phyloP scores from a whole-genome alignment of 805 yeast genomes.

The Candida ipomoeae region DNA sequence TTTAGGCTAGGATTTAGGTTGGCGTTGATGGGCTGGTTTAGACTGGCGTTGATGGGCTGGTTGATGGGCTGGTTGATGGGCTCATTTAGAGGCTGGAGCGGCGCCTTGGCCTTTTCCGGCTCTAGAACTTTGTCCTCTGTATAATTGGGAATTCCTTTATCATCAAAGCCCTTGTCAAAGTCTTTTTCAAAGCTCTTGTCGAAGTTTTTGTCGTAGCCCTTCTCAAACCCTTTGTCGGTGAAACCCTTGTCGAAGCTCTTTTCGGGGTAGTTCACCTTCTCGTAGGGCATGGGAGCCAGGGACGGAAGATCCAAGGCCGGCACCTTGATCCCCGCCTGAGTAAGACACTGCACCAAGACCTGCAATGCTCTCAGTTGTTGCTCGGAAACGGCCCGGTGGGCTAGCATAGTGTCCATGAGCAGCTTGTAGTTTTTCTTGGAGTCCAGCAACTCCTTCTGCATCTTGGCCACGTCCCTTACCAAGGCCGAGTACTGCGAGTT shows the following conservation, averaged over 20 bases:
- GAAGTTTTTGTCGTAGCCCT: no score
- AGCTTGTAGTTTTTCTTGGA: conserved; percentile 54
- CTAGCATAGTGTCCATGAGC: conserved; percentile 56
- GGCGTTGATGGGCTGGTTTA: neutral
- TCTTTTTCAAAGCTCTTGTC: neutral
- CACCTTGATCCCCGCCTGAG: conserved; percentile 60
- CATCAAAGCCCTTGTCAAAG: neutral
- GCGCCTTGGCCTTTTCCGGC: neutral
- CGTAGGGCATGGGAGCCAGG: conserved; percentile 15
- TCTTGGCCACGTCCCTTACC: conserved; percentile 30
- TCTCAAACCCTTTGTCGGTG: conserved; percentile 10
- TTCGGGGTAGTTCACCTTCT: neutral
- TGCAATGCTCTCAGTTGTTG: conserved; percentile 51
- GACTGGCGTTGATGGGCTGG: neutral
- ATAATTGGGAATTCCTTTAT: conserved; percentile 4
- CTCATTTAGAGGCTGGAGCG: neutral
- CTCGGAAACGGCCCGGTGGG: conserved; percentile 55
- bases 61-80: neutral
- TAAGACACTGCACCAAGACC: conserved; percentile 45
- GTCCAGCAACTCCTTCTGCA: conserved; percentile 29
- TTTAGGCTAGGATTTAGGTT: no score
- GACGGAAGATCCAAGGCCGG: conserved; percentile 60
- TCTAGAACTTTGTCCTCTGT: neutral
- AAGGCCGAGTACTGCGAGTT: conserved; percentile 20
- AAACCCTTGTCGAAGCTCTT: neutral